Conservation (phyloP, 73 alveolate genomes). For the Tetrahymena elliotti region DNA sequence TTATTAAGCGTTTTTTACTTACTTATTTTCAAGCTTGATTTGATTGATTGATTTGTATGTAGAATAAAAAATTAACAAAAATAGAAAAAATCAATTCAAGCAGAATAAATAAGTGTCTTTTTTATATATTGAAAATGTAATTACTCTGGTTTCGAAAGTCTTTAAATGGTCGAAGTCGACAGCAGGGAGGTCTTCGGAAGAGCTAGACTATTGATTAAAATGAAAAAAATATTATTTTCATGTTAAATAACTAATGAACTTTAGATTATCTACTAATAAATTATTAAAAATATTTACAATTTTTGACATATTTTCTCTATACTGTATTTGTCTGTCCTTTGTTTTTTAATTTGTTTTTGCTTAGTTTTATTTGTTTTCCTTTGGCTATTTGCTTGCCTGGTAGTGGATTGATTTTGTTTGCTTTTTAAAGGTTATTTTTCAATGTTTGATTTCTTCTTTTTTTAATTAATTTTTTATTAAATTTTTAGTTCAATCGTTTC, state of each 20-base stretch:
- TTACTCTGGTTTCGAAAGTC: not conserved
- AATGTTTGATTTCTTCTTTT: not conserved
- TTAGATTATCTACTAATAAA: not conserved
- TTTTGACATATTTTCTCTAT: not conserved
- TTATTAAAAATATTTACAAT: not conserved
- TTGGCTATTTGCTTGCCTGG: not conserved
- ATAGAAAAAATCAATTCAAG: not conserved
- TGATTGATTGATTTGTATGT: not conserved
- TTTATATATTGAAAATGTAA: not conserved
- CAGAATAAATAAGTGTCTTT: not conserved
- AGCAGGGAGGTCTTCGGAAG: not conserved
- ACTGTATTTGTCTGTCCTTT: not conserved
- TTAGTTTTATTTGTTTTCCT: not conserved
- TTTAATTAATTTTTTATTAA: not conserved
- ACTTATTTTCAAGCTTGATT: not conserved
- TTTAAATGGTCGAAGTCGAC: not conserved
- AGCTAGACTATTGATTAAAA: not conserved
- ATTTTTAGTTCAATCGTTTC: not conserved
- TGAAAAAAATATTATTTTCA: not conserved
- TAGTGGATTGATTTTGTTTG: not conserved
- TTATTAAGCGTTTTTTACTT: not conserved
- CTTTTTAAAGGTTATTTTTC: not conserved
- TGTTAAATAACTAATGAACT: not conserved
- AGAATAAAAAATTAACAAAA: not conserved
- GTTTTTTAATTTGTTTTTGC: not conserved